Conservation (phyloP, 495 filamentous ascomycete genomes). For the Hypoxylon perforatum region DNA sequence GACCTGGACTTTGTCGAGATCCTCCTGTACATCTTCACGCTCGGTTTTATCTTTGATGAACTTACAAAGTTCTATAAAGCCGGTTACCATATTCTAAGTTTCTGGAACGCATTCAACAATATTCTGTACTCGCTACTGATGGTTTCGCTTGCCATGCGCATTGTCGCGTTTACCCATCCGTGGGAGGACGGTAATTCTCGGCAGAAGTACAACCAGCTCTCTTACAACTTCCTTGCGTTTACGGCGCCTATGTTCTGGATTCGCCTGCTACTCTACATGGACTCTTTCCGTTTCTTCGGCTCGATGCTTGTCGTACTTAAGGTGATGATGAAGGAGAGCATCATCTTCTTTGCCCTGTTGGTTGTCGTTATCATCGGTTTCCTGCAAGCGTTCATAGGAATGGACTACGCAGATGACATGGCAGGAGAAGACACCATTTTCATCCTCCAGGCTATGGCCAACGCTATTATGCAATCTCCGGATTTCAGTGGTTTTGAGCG, state of each 20-base stretch:
- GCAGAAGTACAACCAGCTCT: slow-evolving; percentile 77
- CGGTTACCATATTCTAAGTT: slow-evolving; percentile 85
- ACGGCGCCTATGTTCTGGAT: slow-evolving; percentile 97
- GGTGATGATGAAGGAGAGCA: slow-evolving; percentile 98
- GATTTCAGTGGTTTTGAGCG: slow-evolving; percentile 90
- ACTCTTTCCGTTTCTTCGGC: slow-evolving; percentile 95
- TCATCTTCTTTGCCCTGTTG: slow-evolving; percentile 97
- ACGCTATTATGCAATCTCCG: slow-evolving; percentile 87
- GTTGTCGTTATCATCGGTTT: slow-evolving; percentile 88
- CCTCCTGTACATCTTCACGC: slow-evolving; percentile 88
- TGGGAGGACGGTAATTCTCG: slow-evolving; percentile 62
- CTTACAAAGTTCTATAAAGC: slow-evolving; percentile 90
- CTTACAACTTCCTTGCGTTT: slow-evolving; percentile 93
- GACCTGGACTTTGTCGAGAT: slow-evolving; percentile 88
- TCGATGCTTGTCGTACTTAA: slow-evolving; percentile 97
- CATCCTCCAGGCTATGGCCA: slow-evolving; percentile 91
- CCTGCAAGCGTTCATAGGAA: slow-evolving; percentile 92
- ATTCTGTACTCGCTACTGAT: slow-evolving; percentile 81
- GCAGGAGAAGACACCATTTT: slow-evolving; percentile 68
- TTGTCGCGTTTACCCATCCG: slow-evolving; percentile 77
- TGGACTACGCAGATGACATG: slow-evolving; percentile 83
- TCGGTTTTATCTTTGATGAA: slow-evolving; percentile 94
- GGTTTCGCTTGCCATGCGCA: slow-evolving; percentile 78
- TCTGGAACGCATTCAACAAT: slow-evolving; percentile 95
- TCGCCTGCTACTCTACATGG: slow-evolving; percentile 90